A percentile compares a stretch with the other conserved stretches of the same genome.
phyloP scores from a whole-genome alignment of 306 rosid species.

The Potentilla sterilis region DNA sequence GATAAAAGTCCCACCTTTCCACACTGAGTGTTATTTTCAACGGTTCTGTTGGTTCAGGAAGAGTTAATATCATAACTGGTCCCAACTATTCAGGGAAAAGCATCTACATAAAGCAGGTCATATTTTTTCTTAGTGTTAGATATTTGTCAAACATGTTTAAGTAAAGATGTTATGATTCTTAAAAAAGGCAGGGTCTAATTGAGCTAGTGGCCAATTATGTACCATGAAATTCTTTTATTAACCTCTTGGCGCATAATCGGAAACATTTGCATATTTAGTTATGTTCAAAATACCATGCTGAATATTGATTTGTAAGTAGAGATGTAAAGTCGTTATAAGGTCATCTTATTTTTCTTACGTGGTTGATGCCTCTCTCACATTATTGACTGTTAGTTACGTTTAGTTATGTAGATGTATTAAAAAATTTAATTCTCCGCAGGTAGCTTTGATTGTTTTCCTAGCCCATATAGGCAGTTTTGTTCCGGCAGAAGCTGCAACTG shows the following conservation, averaged over 20 bases:
- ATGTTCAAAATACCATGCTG: neutral
- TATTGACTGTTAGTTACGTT: neutral
- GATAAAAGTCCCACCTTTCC: slow-evolving; percentile 17
- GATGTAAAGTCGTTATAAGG: neutral
- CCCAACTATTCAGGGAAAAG: slow-evolving; percentile 99
- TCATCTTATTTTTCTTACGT: neutral
- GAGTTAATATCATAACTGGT: slow-evolving; percentile 85
- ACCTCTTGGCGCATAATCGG: neutral
- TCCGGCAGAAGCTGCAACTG: slow-evolving; percentile 96
- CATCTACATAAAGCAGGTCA: slow-evolving; percentile 93
- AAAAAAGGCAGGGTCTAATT: neutral
- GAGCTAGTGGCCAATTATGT: neutral
- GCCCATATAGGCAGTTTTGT: slow-evolving; percentile 95
- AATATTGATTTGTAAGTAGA: neutral
- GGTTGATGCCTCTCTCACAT: neutral
- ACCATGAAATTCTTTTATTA: neutral
- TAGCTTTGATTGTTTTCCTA: slow-evolving; percentile 86
- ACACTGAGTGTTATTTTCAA: slow-evolving; percentile 20
- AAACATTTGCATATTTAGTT: neutral
- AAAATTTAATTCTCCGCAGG: slow-evolving; percentile 45
- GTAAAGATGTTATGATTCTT: neutral
- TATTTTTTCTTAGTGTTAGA: neutral
- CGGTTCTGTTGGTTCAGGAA: slow-evolving; percentile 55
- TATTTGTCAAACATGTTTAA: neutral
- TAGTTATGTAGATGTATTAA: neutral